Base-by-base conservation (phyloP, 2,329 filamentous ascomycete genomes). In the Pseudodiploospora longispora region DNA sequence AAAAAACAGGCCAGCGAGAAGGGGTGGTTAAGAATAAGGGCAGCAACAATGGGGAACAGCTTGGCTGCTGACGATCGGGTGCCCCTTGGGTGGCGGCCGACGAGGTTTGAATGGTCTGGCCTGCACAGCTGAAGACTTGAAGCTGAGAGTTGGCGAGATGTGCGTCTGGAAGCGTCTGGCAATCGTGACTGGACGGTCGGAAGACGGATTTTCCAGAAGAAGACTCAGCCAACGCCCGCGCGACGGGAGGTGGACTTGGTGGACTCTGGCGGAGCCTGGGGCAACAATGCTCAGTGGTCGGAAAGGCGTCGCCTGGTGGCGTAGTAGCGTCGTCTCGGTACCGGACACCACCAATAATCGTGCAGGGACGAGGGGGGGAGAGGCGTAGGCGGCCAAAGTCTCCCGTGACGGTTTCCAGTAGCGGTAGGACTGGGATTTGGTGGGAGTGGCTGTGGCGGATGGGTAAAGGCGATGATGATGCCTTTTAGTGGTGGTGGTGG, bases 301-400 rank as follows among this genome's bases (percentile, higher is more conserved):
- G 35, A 44, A 36, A 38, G 27, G 36, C 37, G 40, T 38, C 36
- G 40, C 27, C 32, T 10, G 40, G 50, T 49, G 46, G 50, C 47
- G 48, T 47, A 43, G 38, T 37, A 46, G 43, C 46, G 48, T 46
- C 41, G 40, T 38, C 48, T 45, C 40, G 36, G 40, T 38, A 41
- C 29, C 38, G 40, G 49, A 41, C 42, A 45, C 50, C 48, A 41
- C 49, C 47, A 53, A 48, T 44, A 46, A 38, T 19, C 35, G 42
- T 41, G 31, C 35, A 45, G 40, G 37, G 35, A 43, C 27, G 31
- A n/a, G 30, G 37, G 32, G 30, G 42, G 40, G 19, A 40, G 42
- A 47, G 44, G 46, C 41, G 47, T 36, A 39, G 44, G 43, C 42
- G 38, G 40, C 35, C 44, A 36, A 48, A 43, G 42, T 46, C 50